A percentile compares a stretch with the other conserved stretches of the same genome.
Conservation (phyloP, 305 asterid species). For the Caryopteris hybrid region DNA sequence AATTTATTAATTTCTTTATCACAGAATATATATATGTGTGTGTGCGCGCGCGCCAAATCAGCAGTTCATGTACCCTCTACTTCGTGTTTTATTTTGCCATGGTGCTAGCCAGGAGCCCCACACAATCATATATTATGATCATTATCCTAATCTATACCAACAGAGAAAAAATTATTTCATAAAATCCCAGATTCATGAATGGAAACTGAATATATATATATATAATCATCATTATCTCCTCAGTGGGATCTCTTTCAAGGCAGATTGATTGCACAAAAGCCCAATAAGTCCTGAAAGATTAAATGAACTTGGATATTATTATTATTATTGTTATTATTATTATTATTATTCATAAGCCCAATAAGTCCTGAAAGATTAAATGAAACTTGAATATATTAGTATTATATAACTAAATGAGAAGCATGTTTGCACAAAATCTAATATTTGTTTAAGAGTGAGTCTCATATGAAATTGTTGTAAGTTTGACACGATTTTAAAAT, state of each 20-base stretch:
- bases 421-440: too few relatives aligned
- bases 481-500: too few relatives aligned
- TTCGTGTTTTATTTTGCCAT: neutral
- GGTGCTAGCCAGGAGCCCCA: neutral
- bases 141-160: neutral
- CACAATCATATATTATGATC: neutral
- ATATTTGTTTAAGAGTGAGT: too few relatives aligned
- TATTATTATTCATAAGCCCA: too few relatives aligned
- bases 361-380: too few relatives aligned
- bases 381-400: too few relatives aligned
- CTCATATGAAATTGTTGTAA: too few relatives aligned
- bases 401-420: too few relatives aligned
- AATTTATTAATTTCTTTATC: too few relatives aligned
- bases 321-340: too few relatives aligned
- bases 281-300: constrained; percentile 14
- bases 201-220: neutral
- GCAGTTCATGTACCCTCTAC: too few relatives aligned
- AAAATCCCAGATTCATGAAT: constrained; percentile 11
- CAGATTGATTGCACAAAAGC: neutral
- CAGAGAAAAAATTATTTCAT: neutral
- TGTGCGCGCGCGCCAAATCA: too few relatives aligned
- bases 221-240: neutral
- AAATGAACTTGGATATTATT: constrained; percentile 10
- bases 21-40: neutral
- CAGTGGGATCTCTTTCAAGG: constrained; percentile 15